Evolutionary conservation across 2,329 filamentous ascomycete species (phyloP).

Genomic region (Zymoseptoria ardabiliae): DNA sequence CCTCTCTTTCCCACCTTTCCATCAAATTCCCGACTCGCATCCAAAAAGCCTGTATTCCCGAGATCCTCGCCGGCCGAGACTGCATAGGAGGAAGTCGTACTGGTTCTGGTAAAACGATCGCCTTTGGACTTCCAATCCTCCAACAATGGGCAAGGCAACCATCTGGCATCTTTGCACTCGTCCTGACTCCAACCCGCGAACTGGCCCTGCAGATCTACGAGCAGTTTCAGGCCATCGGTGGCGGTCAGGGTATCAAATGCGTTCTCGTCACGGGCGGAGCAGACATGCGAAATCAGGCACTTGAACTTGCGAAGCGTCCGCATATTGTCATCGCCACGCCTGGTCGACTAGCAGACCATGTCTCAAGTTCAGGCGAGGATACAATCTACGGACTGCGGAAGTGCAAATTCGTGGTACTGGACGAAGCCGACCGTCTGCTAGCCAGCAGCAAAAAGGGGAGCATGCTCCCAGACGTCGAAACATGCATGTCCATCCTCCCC

Average conservation of each 20-base stretch:
- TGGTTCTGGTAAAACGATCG: slow-evolving; percentile 94
- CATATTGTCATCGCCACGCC: slow-evolving; percentile 94
- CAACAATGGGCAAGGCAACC: slow-evolving; percentile 92
- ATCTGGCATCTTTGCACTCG: slow-evolving; percentile 78
- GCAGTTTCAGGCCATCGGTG: slow-evolving; percentile 87
- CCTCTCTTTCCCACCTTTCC: slow-evolving; percentile 67
- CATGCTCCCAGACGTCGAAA: slow-evolving; percentile 92
- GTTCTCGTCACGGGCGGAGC: slow-evolving; percentile 85
- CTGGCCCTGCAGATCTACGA: slow-evolving; percentile 93
- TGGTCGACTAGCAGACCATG: slow-evolving; percentile 86
- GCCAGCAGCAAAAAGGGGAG: slow-evolving; percentile 61
- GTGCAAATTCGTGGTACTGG: slow-evolving; percentile 79
- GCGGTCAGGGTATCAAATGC: slow-evolving; percentile 78
- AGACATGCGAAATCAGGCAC: slow-evolving; percentile 86
- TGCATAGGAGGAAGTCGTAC: slow-evolving; percentile 93
- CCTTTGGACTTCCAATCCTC: slow-evolving; percentile 88
- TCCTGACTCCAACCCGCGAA: slow-evolving; percentile 86
- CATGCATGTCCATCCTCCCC: slow-evolving; percentile 75
- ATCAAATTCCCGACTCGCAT: slow-evolving; percentile 87
- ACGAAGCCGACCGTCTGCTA: slow-evolving; percentile 89
- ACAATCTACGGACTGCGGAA: slow-evolving; percentile 75
- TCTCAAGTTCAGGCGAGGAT: slow-evolving; percentile 83
- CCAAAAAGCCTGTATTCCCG: slow-evolving; percentile 85
- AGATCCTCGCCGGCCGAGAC: slow-evolving; percentile 83
- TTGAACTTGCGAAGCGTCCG: slow-evolving; percentile 71